phyloP scores from a whole-genome alignment of 2,329 filamentous ascomycete species.

The Ascosphaera aggregata region DNA sequence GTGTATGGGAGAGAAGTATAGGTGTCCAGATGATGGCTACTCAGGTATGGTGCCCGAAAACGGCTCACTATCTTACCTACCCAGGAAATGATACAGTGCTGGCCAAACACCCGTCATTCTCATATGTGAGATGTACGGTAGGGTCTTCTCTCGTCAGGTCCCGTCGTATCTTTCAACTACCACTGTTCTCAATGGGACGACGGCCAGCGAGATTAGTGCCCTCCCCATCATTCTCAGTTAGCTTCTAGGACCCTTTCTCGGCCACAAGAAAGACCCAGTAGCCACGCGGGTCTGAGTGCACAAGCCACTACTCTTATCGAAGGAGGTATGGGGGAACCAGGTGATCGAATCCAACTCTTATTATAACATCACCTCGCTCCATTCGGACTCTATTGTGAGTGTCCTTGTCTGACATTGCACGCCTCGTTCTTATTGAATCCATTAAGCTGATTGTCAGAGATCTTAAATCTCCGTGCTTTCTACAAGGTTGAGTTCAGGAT shows the following conservation, averaged over 20 bases:
- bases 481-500: too few relatives aligned
- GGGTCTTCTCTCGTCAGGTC: neutral
- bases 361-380: neutral
- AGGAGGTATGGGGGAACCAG: neutral
- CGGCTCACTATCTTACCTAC: neutral
- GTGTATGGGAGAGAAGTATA: neutral
- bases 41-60: neutral
- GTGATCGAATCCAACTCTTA: neutral
- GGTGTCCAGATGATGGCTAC: neutral
- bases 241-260: neutral
- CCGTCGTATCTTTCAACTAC: neutral
- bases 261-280: neutral
- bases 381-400: neutral
- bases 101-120: neutral
- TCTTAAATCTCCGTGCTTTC: too few relatives aligned
- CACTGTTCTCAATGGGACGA: neutral
- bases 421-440: neutral
- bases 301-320: neutral
- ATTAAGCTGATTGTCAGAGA: neutral
- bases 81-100: neutral
- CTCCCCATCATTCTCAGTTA: neutral
- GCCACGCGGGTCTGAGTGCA: neutral
- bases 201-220: neutral
- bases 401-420: neutral
- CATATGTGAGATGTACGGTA: neutral